Evolutionary conservation across 495 filamentous ascomycete genomes (phyloP).

Genomic region (Parathielavia hyrcaniae): DNA sequence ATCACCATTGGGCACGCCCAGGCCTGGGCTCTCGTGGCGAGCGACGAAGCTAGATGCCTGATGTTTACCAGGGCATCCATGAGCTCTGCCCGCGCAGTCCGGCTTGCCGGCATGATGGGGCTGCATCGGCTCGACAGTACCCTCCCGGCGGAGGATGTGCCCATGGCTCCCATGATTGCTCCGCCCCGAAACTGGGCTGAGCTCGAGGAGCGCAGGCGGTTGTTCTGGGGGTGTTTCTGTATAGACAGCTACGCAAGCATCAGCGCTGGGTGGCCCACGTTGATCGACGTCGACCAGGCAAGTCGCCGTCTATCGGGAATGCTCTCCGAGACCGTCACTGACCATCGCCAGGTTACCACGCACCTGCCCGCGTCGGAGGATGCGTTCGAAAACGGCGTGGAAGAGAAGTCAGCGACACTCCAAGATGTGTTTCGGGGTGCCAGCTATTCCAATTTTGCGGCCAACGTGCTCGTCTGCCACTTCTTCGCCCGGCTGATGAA

Average conservation of each 20-base stretch:
- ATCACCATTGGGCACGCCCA: slow-evolving; percentile 45
- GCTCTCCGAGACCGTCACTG: background rate
- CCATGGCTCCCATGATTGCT: slow-evolving; percentile 33
- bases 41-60: slow-evolving; percentile 40
- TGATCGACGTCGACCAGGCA: slow-evolving; percentile 40
- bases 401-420: slow-evolving; percentile 33
- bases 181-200: slow-evolving; percentile 43
- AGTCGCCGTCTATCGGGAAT: background rate
- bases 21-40: slow-evolving; percentile 41
- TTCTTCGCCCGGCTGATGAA: slow-evolving; percentile 39
- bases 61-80: slow-evolving; percentile 42
- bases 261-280: slow-evolving; percentile 44
- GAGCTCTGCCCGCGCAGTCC: slow-evolving; percentile 37
- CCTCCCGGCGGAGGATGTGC: slow-evolving; percentile 27
- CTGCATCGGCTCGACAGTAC: slow-evolving; percentile 42
- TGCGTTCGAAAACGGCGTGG: slow-evolving; percentile 33
- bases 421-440: slow-evolving; percentile 35
- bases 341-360: slow-evolving; percentile 36
- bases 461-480: slow-evolving; percentile 36
- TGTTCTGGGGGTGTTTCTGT: slow-evolving; percentile 49
- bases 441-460: slow-evolving; percentile 38
- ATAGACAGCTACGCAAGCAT: slow-evolving; percentile 46
- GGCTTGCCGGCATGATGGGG: slow-evolving; percentile 44
- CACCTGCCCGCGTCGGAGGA: slow-evolving; percentile 42
- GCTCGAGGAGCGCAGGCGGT: slow-evolving; percentile 46